Base-by-base conservation (phyloP, 1,284 basidiomycete species). In the Kwoniella shivajii region DNA sequence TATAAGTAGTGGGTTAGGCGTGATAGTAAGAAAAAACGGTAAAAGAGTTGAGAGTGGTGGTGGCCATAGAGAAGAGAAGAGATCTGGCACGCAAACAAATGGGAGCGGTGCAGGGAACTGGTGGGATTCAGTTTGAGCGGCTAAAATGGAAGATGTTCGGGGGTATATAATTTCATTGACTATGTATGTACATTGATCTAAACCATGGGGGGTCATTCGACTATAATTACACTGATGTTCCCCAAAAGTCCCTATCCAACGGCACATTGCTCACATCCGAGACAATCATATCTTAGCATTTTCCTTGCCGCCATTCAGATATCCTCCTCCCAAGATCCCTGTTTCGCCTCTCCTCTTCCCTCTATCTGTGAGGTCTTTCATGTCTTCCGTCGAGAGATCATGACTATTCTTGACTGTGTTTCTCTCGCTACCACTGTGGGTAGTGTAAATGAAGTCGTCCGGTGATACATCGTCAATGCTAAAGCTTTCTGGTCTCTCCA, bases 1-100 rank as follows among this genome's bases (percentile, higher is more conserved):
- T 9, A 79, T 90, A 20, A 88, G 86, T 59, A 87, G 85, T 0
- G 88, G 88, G 1, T 69, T 90, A 51, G 85, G 85, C n/a, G 85
- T 84, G 0, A 75, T 89, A 42, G 78, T 85, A 14, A 64, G 63
- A 43, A 56, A 69, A n/a, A 70, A 63, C 30, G 71, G 69, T n/a
- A 64, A 71, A 56, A 65, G 69, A 43, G 63, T 70, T 14, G 63
- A 69, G 30, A 48, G 49, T 3, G 54, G 60, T 16, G 54, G 46
- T 11, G 53, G 54, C 18, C 44, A 54, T 29, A 42, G 45, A 26
- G 39, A 53, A 18, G 43, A 50, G 33, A 41, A 44, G 45, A 34
- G 47, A 29, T 22, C 20, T 22, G n/a, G 31, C 18, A 4, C 27
- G 6, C 6, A 39, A 9, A 29, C 30, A 26, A 13, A 10, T 38